Base-by-base conservation (phyloP, 2,329 filamentous ascomycete genomes). In the Alternaria viburni region DNA sequence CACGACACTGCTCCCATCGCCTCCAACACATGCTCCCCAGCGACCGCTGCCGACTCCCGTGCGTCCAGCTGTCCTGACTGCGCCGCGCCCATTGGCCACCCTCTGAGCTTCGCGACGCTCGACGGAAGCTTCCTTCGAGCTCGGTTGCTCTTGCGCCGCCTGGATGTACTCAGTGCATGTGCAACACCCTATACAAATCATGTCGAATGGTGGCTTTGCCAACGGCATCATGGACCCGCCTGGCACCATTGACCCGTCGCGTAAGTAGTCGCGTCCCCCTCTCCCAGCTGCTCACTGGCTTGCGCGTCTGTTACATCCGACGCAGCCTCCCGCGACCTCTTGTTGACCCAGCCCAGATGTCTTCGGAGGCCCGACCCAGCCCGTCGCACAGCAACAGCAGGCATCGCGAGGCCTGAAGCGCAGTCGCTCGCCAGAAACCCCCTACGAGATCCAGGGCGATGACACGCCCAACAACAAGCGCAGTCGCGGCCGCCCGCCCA, bases 401-500 rank as follows among this genome's bases (percentile, higher is more conserved):
- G 36, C 44, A 54, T 76, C 75, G 41, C 74, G 79, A 36, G 80
- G 80, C 58, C 64, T 80, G 64, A 81, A 81, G 68, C 78, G 80
- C 69, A 81, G 80, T 68, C 79, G 79, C 68, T 81, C 80, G 54
- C 79, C 79, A 43, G 79, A 81, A 41, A 74, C 77, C 67, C 75
- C 66, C 69, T 77, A 78, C 61, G 78, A 79, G 63, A 59, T 71
- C 54, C 71, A 72, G 19, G 75, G 73, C 56, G 78, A 80, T 49
- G 69, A 71, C 50, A 59, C 60, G 13, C 60, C 60, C 36, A 62
- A 62, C 60, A 62, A 62, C 49, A 62, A 57, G 44, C 71, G 79
- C 69, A 81, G 81, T 67, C 79, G 80, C 67, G 86, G 85, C 73
- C 87, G 87, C 81, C 86, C 86, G 68, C 88, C 89, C 81, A 91